phyloP scores from a whole-genome alignment of 345 rosid species.

The Rhodamnia argentea region DNA sequence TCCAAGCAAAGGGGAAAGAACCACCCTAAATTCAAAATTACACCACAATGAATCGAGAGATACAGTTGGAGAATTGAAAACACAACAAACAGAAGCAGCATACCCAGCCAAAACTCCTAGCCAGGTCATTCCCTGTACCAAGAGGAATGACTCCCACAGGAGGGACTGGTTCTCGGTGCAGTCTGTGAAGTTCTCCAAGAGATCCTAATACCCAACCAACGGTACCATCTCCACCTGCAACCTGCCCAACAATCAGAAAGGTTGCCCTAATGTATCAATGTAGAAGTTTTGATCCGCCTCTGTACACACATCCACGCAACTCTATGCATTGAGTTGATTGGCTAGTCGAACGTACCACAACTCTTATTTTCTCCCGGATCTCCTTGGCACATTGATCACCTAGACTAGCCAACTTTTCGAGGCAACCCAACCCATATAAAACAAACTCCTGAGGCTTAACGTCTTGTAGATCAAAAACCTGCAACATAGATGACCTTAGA shows the following conservation, averaged over 20 bases:
- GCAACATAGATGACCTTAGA: constrained; percentile 2
- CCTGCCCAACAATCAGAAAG: constrained; percentile 38
- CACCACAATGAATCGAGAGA: constrained; percentile 6
- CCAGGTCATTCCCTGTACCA: constrained; percentile 90
- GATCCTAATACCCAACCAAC: constrained; percentile 95
- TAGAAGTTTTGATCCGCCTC: background rate
- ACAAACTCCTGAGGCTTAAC: constrained; percentile 85
- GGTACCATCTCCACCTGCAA: constrained; percentile 99
- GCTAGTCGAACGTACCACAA: constrained; percentile 48
- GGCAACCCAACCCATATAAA: constrained; percentile 62
- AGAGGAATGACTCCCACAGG: constrained; percentile 88
- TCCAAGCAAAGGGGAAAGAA: constrained; percentile 93
- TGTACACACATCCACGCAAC: background rate
- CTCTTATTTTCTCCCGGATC: constrained; percentile 61
- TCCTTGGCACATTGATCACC: constrained; percentile 83
- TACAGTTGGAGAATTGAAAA: constrained; percentile 4
- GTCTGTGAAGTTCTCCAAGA: constrained; percentile 54
- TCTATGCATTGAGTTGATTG: background rate
- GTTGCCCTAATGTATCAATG: background rate
- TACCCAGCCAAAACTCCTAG: constrained; percentile 98
- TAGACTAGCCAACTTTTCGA: constrained; percentile 58
- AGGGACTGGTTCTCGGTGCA: constrained; percentile 60
- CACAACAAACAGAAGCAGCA: constrained; percentile 9
- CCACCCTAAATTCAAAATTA: constrained; percentile 58
- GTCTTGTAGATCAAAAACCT: constrained; percentile 77